phyloP scores from a whole-genome alignment of 495 filamentous ascomycete genomes.

The Terfezia claveryi region DNA sequence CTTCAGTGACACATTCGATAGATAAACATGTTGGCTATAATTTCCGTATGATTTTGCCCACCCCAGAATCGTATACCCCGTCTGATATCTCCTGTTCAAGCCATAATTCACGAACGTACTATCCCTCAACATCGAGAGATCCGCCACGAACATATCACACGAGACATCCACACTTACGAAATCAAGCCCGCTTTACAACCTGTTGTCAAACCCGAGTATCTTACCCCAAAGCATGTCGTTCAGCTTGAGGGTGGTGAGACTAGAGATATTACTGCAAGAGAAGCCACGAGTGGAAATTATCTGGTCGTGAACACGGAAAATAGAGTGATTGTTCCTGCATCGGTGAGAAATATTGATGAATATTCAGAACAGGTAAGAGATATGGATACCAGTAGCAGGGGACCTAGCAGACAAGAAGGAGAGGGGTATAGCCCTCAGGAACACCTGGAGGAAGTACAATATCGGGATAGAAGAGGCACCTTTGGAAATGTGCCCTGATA shows the following conservation, averaged over 20 bases:
- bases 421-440: too few species aligned
- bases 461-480: too few species aligned
- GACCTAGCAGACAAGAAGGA: too few species aligned
- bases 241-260: not conserved
- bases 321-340: too few species aligned
- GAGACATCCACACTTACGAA: not conserved
- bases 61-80: not conserved
- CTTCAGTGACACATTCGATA: not conserved
- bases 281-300: too few species aligned
- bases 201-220: not conserved
- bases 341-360: too few species aligned
- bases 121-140: not conserved
- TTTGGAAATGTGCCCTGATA: too few species aligned
- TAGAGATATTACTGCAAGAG: not conserved
- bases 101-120: not conserved
- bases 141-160: not conserved
- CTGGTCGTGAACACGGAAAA: too few species aligned
- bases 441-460: too few species aligned
- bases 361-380: too few species aligned
- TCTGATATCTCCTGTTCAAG: not conserved
- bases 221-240: not conserved
- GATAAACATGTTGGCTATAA: not conserved
- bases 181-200: not conserved
- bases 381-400: too few species aligned
- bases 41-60: not conserved